A percentile compares a stretch with the other conserved stretches of the same genome.
phyloP scores from a whole-genome alignment of 2,329 filamentous ascomycete genomes.

The Penicillium freii region DNA sequence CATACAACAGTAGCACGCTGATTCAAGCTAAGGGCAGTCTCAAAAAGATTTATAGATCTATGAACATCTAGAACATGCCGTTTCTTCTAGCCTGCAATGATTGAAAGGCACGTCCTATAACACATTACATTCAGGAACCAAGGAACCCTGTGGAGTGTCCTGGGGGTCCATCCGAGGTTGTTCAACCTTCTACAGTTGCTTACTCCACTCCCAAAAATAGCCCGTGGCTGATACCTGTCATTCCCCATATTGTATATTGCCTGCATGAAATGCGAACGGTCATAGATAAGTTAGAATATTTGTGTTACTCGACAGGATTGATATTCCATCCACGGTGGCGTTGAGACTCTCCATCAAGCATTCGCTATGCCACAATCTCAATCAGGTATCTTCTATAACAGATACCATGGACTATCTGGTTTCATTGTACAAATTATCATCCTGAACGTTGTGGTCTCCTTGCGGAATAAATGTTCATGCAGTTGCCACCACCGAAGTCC shows the following conservation, averaged over 20 bases:
- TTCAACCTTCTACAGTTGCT: not conserved
- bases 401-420: not conserved
- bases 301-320: not conserved
- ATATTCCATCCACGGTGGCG: not conserved
- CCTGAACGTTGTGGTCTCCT: not conserved
- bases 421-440: not conserved
- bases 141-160: not conserved
- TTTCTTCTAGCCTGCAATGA: not conserved
- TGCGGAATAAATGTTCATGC: not conserved
- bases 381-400: not conserved
- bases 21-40: not conserved
- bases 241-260: not conserved
- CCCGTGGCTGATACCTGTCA: not conserved
- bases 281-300: not conserved
- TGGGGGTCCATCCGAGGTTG: not conserved
- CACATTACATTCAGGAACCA: not conserved
- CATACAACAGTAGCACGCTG: not conserved
- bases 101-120: not conserved
- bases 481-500: not conserved
- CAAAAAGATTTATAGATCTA: not conserved
- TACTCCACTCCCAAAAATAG: conserved; percentile 9
- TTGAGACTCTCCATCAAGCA: not conserved
- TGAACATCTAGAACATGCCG: too few species aligned
- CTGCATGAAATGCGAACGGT: not conserved
- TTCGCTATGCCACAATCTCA: not conserved